Evolutionary conservation across 2,329 filamentous ascomycete genomes (phyloP), one percentile per base, ranked within the genome.

Genomic region (Nothopassalora personata): DNA sequence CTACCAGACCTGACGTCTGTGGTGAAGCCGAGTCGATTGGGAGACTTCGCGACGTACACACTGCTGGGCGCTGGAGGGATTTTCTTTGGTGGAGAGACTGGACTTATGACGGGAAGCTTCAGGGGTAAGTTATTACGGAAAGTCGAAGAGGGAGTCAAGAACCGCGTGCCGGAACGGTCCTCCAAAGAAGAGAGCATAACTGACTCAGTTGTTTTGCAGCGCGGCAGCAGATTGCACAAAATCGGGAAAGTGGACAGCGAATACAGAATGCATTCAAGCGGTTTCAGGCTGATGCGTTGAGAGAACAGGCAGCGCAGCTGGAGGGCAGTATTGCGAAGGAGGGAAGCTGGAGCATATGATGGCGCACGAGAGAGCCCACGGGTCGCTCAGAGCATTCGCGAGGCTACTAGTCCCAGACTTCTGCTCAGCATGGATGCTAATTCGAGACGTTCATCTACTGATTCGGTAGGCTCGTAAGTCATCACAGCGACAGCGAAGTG

Each of bases 1-100:
- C 74, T 89, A 1, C 86, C 86, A 0, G 84, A 89, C 64, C 73
- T 88, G 36, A 83, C 82, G 0, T 78, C 79, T 0, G 67, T 83
- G 39, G 64, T 88, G 45, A 78, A 80, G 48, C 86, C 86, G 0
- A 83, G 81, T 1, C 76, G 76, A 0, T 67, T 82, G 52, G 85
- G 85, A 13, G 86, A 89, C 62, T 69, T 84, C 30, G 81, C 83
- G 3, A 83, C 86, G 0, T 87, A 86, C 67, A 80, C 82, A 61
- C 81, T 88, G 67, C 85, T 87, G 50, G 80, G 81, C 0, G 68
- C 81, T 0, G 85, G 84, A 13, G 85, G 86, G 0, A 69, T 87
- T 5, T 84, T 89, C 61, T 63, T 89, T 5, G 85, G 85, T 7
- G 86, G 86, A 7, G 86, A 89, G 73, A 72, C 80, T 11, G 86